Evolutionary conservation across 75 land plant genomes (phyloP).

Genomic region (Cunninghamia lanceolata): DNA sequence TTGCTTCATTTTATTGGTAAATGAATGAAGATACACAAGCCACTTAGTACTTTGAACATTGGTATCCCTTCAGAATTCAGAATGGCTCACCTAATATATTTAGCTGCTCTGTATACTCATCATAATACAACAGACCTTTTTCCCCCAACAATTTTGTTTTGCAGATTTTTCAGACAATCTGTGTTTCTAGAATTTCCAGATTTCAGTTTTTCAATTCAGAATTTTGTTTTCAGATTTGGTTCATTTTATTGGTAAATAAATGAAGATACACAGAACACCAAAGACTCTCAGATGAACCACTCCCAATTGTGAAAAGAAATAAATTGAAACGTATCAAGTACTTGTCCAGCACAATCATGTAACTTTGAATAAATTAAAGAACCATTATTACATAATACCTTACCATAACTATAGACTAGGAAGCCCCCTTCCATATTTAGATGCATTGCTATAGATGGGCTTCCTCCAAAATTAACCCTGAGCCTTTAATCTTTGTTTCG

Average conservation of each 20-base stretch:
- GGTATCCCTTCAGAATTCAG: not conserved
- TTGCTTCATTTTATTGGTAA: not conserved
- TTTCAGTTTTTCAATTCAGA: not conserved
- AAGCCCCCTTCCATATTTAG: not conserved
- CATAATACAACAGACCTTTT: not conserved
- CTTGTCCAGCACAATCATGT: not conserved
- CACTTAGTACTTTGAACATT: no score
- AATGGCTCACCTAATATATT: not conserved
- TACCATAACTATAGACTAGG: not conserved
- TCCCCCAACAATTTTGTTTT: not conserved
- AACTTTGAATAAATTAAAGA: not conserved
- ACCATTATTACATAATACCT: not conserved
- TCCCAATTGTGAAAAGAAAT: not conserved
- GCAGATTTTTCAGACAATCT: not conserved
- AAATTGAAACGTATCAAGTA: not conserved
- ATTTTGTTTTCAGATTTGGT: not conserved
- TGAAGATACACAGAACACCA: no score
- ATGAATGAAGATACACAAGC: not conserved
- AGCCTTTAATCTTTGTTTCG: no score
- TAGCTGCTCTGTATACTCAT: not conserved
- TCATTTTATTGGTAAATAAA: not conserved
- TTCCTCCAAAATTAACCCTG: not conserved
- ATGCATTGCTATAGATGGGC: not conserved
- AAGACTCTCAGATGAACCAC: not conserved
- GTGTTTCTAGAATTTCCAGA: not conserved